phyloP scores from a whole-genome alignment of 2,329 filamentous ascomycete genomes.

The Ophiostoma ulmi region DNA sequence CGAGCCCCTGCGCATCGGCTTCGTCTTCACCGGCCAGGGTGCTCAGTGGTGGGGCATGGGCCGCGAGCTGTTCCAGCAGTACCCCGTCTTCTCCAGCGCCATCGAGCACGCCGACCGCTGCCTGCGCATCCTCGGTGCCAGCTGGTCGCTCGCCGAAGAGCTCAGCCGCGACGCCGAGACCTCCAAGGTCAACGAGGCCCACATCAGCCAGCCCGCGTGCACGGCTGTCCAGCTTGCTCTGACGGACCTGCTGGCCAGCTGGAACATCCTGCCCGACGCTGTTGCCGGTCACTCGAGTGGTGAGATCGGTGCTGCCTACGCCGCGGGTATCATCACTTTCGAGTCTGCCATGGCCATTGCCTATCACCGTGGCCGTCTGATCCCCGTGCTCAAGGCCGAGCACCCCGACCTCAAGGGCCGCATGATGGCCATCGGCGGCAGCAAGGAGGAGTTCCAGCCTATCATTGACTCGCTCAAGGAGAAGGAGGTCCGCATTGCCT shows the following conservation, averaged over 20 bases:
- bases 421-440: constrained; percentile 37
- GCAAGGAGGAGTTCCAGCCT: constrained; percentile 30
- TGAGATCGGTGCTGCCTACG: constrained; percentile 44
- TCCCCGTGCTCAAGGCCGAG: constrained; percentile 29
- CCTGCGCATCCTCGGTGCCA: constrained; percentile 20
- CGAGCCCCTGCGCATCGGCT: constrained; percentile 19
- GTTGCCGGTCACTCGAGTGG: constrained; percentile 42
- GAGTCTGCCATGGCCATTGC: constrained; percentile 39
- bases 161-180: constrained; percentile 20
- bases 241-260: constrained; percentile 31
- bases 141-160: constrained; percentile 25
- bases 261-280: constrained; percentile 31
- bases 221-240: constrained; percentile 50
- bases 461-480: constrained; percentile 31
- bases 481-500: constrained; percentile 32
- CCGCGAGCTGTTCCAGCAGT: constrained; percentile 30
- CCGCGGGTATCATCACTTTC: constrained; percentile 35
- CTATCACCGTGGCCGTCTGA: constrained; percentile 39
- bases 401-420: constrained; percentile 34
- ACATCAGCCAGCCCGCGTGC: constrained; percentile 47
- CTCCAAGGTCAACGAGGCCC: constrained; percentile 31
- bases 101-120: constrained; percentile 24
- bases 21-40: constrained; percentile 25
- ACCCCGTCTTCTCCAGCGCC: constrained; percentile 10
- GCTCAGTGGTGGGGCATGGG: constrained; percentile 32